phyloP scores from a whole-genome alignment of 2,329 filamentous ascomycete genomes.

The Apiospora phragmitis region DNA sequence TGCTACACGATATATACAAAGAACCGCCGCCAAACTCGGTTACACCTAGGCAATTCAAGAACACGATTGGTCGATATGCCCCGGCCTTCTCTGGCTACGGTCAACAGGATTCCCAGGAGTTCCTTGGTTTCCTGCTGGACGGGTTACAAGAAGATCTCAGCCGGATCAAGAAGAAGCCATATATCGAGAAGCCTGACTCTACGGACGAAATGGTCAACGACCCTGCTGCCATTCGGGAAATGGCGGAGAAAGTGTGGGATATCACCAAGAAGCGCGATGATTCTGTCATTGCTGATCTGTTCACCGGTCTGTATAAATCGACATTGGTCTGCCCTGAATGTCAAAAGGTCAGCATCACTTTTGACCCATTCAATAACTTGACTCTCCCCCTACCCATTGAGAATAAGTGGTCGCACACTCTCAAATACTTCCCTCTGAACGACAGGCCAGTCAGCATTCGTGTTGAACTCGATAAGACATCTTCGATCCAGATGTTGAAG shows the following conservation, averaged over 20 bases:
- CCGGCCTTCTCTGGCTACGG: conserved; percentile 90
- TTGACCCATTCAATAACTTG: conserved; percentile 94
- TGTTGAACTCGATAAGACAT: conserved; percentile 79
- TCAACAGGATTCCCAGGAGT: conserved; percentile 97
- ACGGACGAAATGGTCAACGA: conserved; percentile 94
- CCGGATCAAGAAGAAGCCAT: conserved; percentile 91
- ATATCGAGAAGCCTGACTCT: conserved; percentile 96
- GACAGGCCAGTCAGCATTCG: conserved; percentile 70
- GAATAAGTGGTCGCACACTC: conserved; percentile 72
- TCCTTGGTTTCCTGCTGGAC: conserved; percentile 91
- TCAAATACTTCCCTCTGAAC: conserved; percentile 78
- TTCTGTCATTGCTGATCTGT: conserved; percentile 92
- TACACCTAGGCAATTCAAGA: conserved; percentile 80
- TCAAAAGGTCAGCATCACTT: conserved; percentile 95
- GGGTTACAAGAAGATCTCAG: conserved; percentile 95
- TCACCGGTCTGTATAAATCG: conserved; percentile 98
- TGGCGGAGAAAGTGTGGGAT: conserved; percentile 87
- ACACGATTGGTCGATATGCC: conserved; percentile 75
- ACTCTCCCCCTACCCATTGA: conserved; percentile 89
- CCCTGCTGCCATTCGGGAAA: conserved; percentile 73
- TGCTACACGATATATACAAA: conserved; percentile 78
- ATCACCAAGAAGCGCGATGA: conserved; percentile 93
- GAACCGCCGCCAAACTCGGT: conserved; percentile 67
- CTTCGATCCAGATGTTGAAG: conserved; percentile 68
- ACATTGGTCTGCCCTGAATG: conserved; percentile 90